These are phyloP conservation scores for Zea luxurians DNA, from an alignment of 176 grass and related monocot species.

Conservation along the genomic window DNA sequence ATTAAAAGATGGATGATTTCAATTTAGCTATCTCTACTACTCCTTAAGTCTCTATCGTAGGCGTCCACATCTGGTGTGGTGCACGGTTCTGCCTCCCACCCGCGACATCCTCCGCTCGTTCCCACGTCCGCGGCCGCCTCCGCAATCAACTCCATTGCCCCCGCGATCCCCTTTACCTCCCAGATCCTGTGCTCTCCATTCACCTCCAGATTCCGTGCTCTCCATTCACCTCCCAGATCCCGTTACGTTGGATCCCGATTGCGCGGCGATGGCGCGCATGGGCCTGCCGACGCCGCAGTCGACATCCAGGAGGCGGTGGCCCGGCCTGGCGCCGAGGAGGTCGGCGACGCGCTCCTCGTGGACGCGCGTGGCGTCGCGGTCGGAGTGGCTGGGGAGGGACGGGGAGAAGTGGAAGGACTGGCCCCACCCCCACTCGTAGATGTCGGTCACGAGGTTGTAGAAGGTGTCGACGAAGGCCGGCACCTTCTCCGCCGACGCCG, in stretches of 20 bases:
- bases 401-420: slow-evolving; percentile 99
- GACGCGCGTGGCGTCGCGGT: slow-evolving; percentile 87
- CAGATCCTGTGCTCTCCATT: no score
- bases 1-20: neutral
- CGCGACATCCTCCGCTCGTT: no score
- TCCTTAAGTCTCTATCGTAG: no score
- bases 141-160: no score
- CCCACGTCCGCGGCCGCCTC: no score
- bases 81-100: no score
- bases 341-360: slow-evolving; percentile 86
- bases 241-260: slow-evolving; percentile 50
- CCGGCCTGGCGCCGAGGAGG: slow-evolving; percentile 52
- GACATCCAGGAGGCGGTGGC: slow-evolving; percentile 73
- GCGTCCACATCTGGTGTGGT: no score
- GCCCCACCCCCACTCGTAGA: slow-evolving; percentile 99
- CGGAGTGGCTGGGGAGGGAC: slow-evolving; percentile 51
- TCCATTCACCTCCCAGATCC: no score
- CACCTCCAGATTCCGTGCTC: no score
- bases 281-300: slow-evolving; percentile 90
- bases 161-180: no score
- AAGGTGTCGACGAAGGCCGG: slow-evolving; percentile 97
- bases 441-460: slow-evolving; percentile 99
- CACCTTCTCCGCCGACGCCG: slow-evolving; percentile 64
- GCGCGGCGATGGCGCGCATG: slow-evolving; percentile 90
- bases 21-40: neutral